Evolutionary conservation across 192 early-diverging fungal species (phyloP).

Genomic region (Allomyces macrogynus): DNA sequence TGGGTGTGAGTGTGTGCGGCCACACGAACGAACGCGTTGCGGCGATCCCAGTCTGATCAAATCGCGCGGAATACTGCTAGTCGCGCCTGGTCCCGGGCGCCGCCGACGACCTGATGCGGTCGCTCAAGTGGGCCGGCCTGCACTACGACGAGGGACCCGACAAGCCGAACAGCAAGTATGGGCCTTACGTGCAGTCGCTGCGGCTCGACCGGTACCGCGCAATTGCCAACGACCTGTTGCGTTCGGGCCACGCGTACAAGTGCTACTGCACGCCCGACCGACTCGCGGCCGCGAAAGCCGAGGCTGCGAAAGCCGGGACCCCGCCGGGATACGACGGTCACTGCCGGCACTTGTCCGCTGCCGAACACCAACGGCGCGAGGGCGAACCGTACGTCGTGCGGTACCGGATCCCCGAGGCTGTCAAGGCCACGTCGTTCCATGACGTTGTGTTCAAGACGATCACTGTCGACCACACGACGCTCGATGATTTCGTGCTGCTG

Average conservation of each 20-base stretch:
- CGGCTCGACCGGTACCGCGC: conserved; percentile 45
- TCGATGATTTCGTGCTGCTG: conserved; percentile 76
- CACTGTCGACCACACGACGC: conserved; percentile 42
- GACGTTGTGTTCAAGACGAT: conserved; percentile 62
- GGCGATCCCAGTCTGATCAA: background rate
- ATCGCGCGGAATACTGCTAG: conserved; percentile 11
- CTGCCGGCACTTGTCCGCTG: conserved; percentile 43
- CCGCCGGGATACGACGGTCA: conserved; percentile 56
- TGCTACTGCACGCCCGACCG: conserved; percentile 70
- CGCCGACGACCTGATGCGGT: conserved; percentile 36
- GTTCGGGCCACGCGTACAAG: conserved; percentile 54
- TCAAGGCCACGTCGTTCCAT: conserved; percentile 12
- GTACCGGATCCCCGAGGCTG: conserved; percentile 19
- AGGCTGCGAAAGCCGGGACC: conserved; percentile 28
- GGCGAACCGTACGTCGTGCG: conserved; percentile 47
- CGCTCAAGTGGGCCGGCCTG: conserved; percentile 57
- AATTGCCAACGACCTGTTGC: conserved; percentile 45
- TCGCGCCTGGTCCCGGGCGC: conserved; percentile 51
- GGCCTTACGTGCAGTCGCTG: conserved; percentile 63
- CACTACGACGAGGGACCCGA: conserved; percentile 56
- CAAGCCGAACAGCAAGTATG: conserved; percentile 20
- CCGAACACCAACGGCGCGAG: conserved; percentile 32
- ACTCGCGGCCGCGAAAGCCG: conserved; percentile 31
- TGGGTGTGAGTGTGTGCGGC: too few species aligned
- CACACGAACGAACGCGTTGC: too few species aligned